Evolutionary conservation across 305 asterid genomes (phyloP), one percentile per base, ranked within the genome.

Genomic region (Nicotiana rustica): DNA sequence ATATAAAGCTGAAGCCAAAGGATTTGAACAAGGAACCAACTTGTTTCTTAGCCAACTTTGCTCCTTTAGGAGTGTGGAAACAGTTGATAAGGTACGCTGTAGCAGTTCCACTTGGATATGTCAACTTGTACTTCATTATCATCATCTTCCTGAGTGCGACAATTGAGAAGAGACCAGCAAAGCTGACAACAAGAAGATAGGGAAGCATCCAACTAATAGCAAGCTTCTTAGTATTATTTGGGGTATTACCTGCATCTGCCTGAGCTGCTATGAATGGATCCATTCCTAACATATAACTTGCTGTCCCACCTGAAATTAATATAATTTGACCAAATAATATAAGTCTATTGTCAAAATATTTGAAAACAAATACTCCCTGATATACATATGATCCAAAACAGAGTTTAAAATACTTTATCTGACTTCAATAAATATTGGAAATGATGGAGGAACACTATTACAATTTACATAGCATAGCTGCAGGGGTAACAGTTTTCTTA

Each of bases 51-150:
- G 86, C 86, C 47, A 82, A 60, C 64, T 84, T 86, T 2, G 87
- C 90, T 65, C 90, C 90, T 80, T 85, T 67, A 9, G 90, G 85
- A 31, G 88, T 85, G 76, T 87, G 90, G 82, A 88, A 88, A 78
- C 89, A 82, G 52, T 88, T 88, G 83, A 88, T 88, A 77, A 88
- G 89, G 17, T 73, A 73, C 3, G 90, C 90, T 36, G 90, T 85
- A 1, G 90, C 90, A 52, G 88, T 85, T 4, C 88, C 90, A 67
- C 90, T 88, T 0, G 90, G 90, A 79, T 81, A 88, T 3, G 88
- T 85, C 82, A 87, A 38, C 56, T 85, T 84, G 77, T 73, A 84
- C 52, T 81, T 64, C 36, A 82, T 10, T 6, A 85, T 82, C 87
- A 85, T 85, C 66, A 85, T 77, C 87, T 85, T 56, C 10, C 88